Evolutionary conservation across 345 rosid species (phyloP), one percentile per base, ranked within the genome.

Genomic region (Dipteronia sinensis): DNA sequence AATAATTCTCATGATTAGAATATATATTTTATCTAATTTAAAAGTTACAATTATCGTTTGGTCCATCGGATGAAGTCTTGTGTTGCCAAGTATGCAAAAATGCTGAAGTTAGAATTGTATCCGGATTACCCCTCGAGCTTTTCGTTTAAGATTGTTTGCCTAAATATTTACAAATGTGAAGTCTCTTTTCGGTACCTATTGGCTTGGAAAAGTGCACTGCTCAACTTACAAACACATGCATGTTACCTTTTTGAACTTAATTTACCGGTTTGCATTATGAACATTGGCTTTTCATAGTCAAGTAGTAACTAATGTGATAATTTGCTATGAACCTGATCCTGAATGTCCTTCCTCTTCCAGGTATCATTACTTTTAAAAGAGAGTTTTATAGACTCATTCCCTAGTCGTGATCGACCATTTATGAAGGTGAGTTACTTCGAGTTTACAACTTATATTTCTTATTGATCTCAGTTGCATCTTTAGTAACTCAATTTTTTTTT

Each of bases 281-380:
- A 23, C 25, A 25, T 25, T 38, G 29, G 2, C 20, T 72, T 46
- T 7, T 44, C 63, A 13, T 44, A 22, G 58, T 62, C 62, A 10
- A 9, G 51, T 63, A 42, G 12, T 4, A 74, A 62, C n/a, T 23
- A 6, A 27, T 42, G 19, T 3, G 3, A 17, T 69, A 40, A 56
- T 27, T 58, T 79, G 23, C 51, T 62, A 1, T 23, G 31, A 62
- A 64, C 44, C 67, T 81, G 65, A 69, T 46, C 6, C 20, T 65
- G 31, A 16, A 13, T 59, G 76, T 73, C 64, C 56, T 79, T 81
- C 66, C 63, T 10, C 75, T 17, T 86, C 31, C 67, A 92, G 98
- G 98, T 95, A 74, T 95, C 98, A 17, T 89, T 95, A 88, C 94
- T 95, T 38, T 84, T 93, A 49, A 95, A 89, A 83, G 99, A 95